phyloP scores from a whole-genome alignment of 1,284 basidiomycete species.

The Pterula multifida region DNA sequence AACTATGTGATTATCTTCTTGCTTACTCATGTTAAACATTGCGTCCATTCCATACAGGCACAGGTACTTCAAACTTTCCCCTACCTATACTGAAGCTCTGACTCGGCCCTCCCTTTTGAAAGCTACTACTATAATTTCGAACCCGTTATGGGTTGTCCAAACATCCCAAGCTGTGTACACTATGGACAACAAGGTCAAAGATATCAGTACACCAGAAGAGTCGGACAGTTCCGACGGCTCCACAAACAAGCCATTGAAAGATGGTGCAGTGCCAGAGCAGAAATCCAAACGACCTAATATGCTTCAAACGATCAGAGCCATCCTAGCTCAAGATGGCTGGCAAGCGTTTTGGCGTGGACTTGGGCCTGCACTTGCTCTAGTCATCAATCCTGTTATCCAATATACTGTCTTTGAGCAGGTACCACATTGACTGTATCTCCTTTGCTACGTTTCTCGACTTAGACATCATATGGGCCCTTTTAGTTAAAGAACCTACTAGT shows the following conservation, averaged over 20 bases:
- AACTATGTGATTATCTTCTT: conserved; percentile 2
- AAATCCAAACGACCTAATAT: not conserved
- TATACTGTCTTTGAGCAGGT: conserved; percentile 61
- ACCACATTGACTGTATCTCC: not conserved
- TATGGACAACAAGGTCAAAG: conserved; percentile 18
- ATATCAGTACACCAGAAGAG: not conserved
- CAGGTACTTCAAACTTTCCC: not conserved
- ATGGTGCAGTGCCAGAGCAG: not conserved
- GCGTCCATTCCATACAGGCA: not conserved
- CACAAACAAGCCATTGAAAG: not conserved
- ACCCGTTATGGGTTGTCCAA: conserved; percentile 95
- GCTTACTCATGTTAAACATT: not conserved
- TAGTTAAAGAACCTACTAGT: conserved; percentile 78
- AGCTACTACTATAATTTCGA: conserved; percentile 83
- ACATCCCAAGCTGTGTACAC: conserved; percentile 79
- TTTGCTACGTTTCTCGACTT: not conserved
- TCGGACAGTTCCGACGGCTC: not conserved
- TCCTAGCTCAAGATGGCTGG: not conserved
- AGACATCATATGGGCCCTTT: conserved; percentile 16
- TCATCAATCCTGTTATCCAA: conserved; percentile 91
- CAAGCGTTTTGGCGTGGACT: conserved; percentile 92
- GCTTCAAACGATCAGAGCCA: not conserved
- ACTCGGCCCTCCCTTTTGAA: not conserved
- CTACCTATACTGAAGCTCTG: not conserved
- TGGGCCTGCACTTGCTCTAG: conserved; percentile 86